Evolutionary conservation across 176 grass and related monocot genomes (phyloP).

Genomic region (Hordeum marinum): DNA sequence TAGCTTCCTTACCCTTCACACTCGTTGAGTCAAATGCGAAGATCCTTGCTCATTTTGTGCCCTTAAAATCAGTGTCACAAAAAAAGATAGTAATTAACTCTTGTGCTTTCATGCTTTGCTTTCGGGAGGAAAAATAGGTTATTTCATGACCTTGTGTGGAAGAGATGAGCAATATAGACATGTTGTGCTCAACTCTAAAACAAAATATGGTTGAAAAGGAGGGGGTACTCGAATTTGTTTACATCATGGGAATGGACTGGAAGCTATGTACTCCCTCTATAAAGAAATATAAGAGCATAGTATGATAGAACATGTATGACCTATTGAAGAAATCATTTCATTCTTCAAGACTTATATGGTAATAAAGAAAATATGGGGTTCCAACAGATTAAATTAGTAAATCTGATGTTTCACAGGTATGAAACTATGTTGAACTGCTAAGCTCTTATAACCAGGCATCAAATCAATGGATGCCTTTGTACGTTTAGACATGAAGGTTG

Average conservation of each 20-base stretch:
- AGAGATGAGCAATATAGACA: too few species aligned
- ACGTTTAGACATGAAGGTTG: background rate
- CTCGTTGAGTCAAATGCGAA: too few species aligned
- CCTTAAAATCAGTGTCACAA: too few species aligned
- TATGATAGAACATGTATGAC: background rate
- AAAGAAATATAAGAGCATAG: background rate
- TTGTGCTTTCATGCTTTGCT: too few species aligned
- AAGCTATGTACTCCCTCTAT: background rate
- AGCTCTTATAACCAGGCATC: background rate
- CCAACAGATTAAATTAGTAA: background rate
- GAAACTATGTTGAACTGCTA: background rate
- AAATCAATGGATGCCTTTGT: background rate
- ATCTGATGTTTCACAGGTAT: background rate
- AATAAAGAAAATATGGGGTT: background rate
- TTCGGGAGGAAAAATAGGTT: too few species aligned
- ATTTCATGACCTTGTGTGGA: too few species aligned
- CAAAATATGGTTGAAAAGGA: too few species aligned
- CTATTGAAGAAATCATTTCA: conserved; percentile 11
- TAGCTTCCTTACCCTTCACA: too few species aligned
- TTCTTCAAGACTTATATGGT: background rate
- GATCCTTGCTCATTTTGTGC: too few species aligned
- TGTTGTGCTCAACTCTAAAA: too few species aligned
- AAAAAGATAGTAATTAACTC: too few species aligned
- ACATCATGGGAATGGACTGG: background rate
- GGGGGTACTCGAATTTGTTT: background rate